Conservation (phyloP, 352 stramenopile species). For the Phytophthora sp. region DNA sequence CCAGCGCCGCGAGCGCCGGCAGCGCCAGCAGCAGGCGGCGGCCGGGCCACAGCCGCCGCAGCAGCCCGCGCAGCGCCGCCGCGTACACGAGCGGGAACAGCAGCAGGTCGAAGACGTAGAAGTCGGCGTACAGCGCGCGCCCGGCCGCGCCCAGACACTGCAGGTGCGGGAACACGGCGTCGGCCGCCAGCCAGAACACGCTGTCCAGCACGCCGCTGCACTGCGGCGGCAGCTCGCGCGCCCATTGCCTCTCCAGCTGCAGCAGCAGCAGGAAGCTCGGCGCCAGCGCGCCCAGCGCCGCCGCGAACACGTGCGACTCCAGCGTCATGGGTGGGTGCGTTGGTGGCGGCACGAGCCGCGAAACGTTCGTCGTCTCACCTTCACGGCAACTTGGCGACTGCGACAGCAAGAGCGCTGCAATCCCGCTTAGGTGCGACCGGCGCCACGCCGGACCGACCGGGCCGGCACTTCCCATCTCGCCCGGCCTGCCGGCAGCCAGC, state of each 20-base stretch:
- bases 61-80: conserved; percentile 28
- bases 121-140: conserved; percentile 45
- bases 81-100: conserved; percentile 59
- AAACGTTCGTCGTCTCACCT: too few relatives aligned
- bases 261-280: conserved; percentile 46
- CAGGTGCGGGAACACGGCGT: conserved; percentile 41
- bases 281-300: conserved; percentile 41
- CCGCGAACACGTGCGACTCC: conserved; percentile 36
- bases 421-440: too few relatives aligned
- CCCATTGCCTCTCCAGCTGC: conserved; percentile 36
- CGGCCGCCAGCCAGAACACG: conserved; percentile 35
- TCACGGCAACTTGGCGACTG: not conserved
- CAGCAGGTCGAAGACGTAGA: conserved; percentile 54
- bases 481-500: too few relatives aligned
- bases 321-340: conserved; percentile 16
- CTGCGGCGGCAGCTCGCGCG: conserved; percentile 34
- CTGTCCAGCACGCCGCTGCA: conserved; percentile 48
- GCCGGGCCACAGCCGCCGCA: conserved; percentile 37
- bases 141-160: conserved; percentile 39
- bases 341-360: too few relatives aligned
- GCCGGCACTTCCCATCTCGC: too few relatives aligned
- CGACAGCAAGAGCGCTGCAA: too few relatives aligned
- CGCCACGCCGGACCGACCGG: too few relatives aligned
- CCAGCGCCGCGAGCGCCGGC: conserved; percentile 33
- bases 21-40: conserved; percentile 34